Conservation (phyloP, 768 basidiomycete genomes). For the Xerocomus spinulosus region DNA sequence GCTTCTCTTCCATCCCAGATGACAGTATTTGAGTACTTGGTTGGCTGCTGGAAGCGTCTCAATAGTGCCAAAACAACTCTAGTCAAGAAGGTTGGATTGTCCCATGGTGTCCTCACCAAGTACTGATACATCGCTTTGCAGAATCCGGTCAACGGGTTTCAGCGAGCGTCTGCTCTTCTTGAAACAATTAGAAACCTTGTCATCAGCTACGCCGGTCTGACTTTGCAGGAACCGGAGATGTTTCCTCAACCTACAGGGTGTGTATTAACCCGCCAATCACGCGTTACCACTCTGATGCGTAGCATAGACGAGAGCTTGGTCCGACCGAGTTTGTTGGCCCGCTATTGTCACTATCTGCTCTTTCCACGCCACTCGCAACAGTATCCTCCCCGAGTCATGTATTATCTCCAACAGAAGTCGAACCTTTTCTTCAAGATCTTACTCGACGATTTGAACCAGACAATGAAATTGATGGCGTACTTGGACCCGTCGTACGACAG, state of each 20-base stretch:
- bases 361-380: conserved; percentile 61
- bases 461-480: conserved; percentile 69
- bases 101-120: conserved; percentile 16
- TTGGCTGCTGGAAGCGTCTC: conserved; percentile 89
- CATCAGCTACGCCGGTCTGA: conserved; percentile 85
- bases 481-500: conserved; percentile 66
- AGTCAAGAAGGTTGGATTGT: conserved; percentile 53
- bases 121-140: conserved; percentile 37
- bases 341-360: conserved; percentile 69
- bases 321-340: conserved; percentile 75
- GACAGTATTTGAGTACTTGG: conserved; percentile 85
- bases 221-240: conserved; percentile 89
- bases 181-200: conserved; percentile 79
- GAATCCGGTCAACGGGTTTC: conserved; percentile 50
- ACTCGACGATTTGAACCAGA: conserved; percentile 75
- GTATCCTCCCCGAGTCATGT: conserved; percentile 42
- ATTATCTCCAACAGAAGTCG: conserved; percentile 65
- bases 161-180: conserved; percentile 56
- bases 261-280: conserved; percentile 18
- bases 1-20: conserved; percentile 73
- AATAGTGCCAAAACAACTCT: conserved; percentile 51
- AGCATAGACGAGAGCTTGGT: conserved; percentile 61
- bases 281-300: conserved; percentile 2
- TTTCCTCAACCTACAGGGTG: conserved; percentile 86
- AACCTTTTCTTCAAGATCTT: conserved; percentile 80